phyloP scores from a whole-genome alignment of 1,284 basidiomycete genomes.

The Puccinia coronata region DNA sequence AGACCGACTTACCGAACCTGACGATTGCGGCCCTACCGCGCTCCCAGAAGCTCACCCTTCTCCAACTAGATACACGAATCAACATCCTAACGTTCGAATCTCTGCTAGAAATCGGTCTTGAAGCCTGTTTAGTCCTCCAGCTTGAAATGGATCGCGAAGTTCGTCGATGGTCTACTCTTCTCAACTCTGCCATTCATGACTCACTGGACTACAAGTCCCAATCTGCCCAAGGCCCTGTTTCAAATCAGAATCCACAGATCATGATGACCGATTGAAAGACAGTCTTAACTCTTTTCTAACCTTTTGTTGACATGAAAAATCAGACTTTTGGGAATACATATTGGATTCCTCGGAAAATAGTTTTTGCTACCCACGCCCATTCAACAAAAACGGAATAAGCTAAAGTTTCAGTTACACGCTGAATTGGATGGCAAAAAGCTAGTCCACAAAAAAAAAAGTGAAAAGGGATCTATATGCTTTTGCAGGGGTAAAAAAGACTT shows the following conservation, averaged over 20 bases:
- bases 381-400: too few species aligned
- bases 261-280: slow-evolving; percentile 19
- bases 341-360: too few species aligned
- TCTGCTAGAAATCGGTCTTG: slow-evolving; percentile 75
- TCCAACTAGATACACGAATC: slow-evolving; percentile 90
- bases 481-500: too few species aligned
- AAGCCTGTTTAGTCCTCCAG: slow-evolving; percentile 76
- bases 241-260: slow-evolving; percentile 31
- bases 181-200: slow-evolving; percentile 61
- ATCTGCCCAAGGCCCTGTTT: neutral
- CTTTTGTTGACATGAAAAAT: too few species aligned
- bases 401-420: too few species aligned
- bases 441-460: too few species aligned
- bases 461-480: too few species aligned
- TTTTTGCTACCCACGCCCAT: too few species aligned
- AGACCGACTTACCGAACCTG: slow-evolving; percentile 81
- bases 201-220: slow-evolving; percentile 18
- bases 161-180: slow-evolving; percentile 61
- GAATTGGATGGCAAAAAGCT: too few species aligned
- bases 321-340: too few species aligned
- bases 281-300: too few species aligned
- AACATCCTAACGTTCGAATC: slow-evolving; percentile 90
- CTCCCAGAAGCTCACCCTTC: slow-evolving; percentile 77
- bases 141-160: slow-evolving; percentile 79
- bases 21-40: slow-evolving; percentile 85